Evolutionary conservation across 2,329 filamentous ascomycete genomes (phyloP).

Genomic region (Penicillium hordei): DNA sequence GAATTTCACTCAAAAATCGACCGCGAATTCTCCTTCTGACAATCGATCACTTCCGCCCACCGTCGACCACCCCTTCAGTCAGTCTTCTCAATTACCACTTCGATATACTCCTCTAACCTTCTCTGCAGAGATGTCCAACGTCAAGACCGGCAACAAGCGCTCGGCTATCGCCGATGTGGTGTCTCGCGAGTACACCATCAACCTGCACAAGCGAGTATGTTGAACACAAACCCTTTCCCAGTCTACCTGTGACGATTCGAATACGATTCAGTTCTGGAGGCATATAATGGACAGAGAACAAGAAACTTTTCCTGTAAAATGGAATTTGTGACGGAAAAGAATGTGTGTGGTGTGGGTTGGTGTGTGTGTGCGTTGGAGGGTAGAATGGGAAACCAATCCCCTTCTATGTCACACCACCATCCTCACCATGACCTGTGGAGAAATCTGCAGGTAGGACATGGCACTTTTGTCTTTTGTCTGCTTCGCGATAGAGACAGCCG

Average conservation of each 20-base stretch:
- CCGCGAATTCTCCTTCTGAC: conserved; percentile 28
- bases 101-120: conserved; percentile 13
- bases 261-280: conserved; percentile 26
- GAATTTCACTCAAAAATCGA: conserved; percentile 34
- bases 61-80: conserved; percentile 41
- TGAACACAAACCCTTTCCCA: conserved; percentile 30
- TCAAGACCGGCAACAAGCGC: conserved; percentile 72
- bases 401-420: conserved; percentile 8
- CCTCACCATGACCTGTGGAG: conserved; percentile 11
- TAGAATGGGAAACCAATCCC: conserved; percentile 7
- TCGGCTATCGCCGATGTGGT: conserved; percentile 99
- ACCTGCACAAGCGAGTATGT: conserved; percentile 99
- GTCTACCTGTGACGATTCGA: conserved; percentile 24
- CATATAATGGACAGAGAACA: conserved; percentile 39
- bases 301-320: conserved; percentile 19
- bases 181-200: conserved; percentile 99
- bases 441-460: conserved; percentile 11
- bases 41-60: conserved; percentile 41
- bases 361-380: conserved; percentile 2
- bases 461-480: conserved; percentile 8
- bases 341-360: conserved; percentile 17
- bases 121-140: conserved; percentile 63
- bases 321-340: conserved; percentile 22
- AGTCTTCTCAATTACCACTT: conserved; percentile 21
- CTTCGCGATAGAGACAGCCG: conserved; percentile 7